Evolutionary conservation across 1,284 basidiomycete species (phyloP).

Genomic region (Gomphus sp.): DNA sequence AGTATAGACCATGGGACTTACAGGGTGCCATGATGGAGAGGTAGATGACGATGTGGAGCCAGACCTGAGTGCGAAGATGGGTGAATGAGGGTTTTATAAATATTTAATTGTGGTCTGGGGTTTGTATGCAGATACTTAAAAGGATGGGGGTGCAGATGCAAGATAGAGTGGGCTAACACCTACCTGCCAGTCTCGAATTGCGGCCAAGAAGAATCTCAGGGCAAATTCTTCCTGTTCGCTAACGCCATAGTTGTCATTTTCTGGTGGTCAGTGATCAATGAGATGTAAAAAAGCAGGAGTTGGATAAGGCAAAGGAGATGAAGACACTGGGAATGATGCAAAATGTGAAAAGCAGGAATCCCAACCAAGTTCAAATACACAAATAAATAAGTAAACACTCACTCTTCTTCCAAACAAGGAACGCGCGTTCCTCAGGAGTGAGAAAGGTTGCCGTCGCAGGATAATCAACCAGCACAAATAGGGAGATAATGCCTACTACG

Average conservation of each 20-base stretch:
- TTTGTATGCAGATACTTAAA: no score
- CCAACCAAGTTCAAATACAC: no score
- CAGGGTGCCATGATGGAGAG: slow-evolving; percentile 50
- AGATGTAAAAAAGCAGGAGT: not conserved
- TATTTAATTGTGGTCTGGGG: no score
- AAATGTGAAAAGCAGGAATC: no score
- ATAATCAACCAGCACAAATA: slow-evolving; percentile 33
- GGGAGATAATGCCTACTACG: not conserved
- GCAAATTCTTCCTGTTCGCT: slow-evolving; percentile 57
- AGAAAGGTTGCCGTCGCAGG: slow-evolving; percentile 48
- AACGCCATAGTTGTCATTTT: slow-evolving; percentile 16
- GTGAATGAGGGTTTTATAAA: not conserved
- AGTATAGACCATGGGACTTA: slow-evolving; percentile 25
- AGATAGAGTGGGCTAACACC: not conserved
- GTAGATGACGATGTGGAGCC: slow-evolving; percentile 49
- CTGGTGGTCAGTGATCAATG: not conserved
- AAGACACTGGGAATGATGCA: not conserved
- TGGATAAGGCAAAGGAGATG: not conserved
- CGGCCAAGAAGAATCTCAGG: slow-evolving; percentile 40
- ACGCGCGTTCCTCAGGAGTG: slow-evolving; percentile 49
- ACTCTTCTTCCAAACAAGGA: slow-evolving; percentile 56
- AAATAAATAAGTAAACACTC: slow-evolving; percentile 37
- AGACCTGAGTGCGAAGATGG: slow-evolving; percentile 25
- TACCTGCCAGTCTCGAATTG: slow-evolving; percentile 61
- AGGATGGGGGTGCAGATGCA: slow-evolving; percentile 33